phyloP scores from a whole-genome alignment of 345 rosid species.

The Microthlaspi erraticum region DNA sequence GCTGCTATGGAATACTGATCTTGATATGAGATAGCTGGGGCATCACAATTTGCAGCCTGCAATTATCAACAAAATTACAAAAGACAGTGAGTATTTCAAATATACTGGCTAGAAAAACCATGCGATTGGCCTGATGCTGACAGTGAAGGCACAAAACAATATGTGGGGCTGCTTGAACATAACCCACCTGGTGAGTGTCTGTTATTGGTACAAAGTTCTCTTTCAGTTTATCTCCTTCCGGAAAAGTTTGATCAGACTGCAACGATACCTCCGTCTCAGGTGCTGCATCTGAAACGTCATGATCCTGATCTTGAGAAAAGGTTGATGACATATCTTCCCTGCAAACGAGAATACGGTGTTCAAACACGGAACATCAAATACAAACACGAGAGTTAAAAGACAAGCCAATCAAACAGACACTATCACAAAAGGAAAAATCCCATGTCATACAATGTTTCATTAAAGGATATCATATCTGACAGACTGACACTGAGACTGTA shows the following conservation, averaged over 20 bases:
- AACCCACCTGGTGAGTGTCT: conserved; percentile 53
- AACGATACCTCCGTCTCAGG: conserved; percentile 44
- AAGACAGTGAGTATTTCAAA: conserved; percentile 2
- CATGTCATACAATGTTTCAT: neutral
- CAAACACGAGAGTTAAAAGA: neutral
- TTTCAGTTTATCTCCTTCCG: conserved; percentile 47
- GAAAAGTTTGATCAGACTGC: conserved; percentile 36
- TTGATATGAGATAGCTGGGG: conserved; percentile 54
- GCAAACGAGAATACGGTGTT: conserved; percentile 39
- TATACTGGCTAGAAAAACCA: conserved; percentile 43
- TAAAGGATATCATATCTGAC: conserved; percentile 2
- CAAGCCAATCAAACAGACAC: neutral
- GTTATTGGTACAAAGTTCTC: conserved; percentile 48
- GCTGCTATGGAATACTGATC: conserved; percentile 58
- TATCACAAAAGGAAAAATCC: neutral
- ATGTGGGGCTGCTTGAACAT: conserved; percentile 51
- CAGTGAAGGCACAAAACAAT: conserved; percentile 51
- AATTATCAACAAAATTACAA: conserved; percentile 17
- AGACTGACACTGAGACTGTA: neutral
- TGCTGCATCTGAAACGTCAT: conserved; percentile 49
- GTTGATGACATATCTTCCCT: conserved; percentile 45
- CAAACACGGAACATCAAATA: neutral
- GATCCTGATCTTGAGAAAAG: conserved; percentile 45
- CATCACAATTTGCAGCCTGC: conserved; percentile 60
- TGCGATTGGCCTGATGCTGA: conserved; percentile 48